A percentile compares a stretch with the other conserved stretches of the same genome.
Conservation (phyloP, 176 grass and related monocot species). For the Raddia guianensis region DNA sequence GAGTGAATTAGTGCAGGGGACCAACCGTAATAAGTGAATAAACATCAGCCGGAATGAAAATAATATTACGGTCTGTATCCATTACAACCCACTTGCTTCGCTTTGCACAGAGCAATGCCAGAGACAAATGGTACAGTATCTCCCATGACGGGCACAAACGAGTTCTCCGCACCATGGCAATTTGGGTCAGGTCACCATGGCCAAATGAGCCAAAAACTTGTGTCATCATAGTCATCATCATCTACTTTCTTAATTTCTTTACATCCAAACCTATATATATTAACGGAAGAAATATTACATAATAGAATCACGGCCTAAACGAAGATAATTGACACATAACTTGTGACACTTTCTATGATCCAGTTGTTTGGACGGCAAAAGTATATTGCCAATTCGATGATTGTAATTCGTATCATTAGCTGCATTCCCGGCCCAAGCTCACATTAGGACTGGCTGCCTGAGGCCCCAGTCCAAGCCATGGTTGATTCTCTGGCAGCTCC, state of each 20-base stretch:
- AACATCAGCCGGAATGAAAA: background rate
- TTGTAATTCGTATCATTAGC: background rate
- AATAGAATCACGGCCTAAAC: background rate
- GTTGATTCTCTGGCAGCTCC: conserved; percentile 49
- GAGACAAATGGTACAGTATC: conserved; percentile 11
- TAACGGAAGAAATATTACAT: background rate
- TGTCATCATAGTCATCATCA: conserved; percentile 18
- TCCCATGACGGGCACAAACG: background rate
- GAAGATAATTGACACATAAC: background rate
- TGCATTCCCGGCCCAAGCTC: background rate
- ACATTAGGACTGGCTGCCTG: conserved; percentile 24
- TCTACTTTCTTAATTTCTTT: conserved; percentile 39
- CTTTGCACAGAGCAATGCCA: conserved; percentile 18
- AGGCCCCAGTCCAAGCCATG: conserved; percentile 67
- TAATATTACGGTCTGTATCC: conserved; percentile 16
- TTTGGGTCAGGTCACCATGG: conserved; percentile 8
- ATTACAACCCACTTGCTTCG: conserved; percentile 28
- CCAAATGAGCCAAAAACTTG: conserved; percentile 11
- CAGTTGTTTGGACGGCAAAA: background rate
- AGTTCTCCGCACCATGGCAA: background rate
- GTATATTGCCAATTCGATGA: background rate
- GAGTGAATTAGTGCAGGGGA: background rate
- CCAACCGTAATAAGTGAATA: background rate
- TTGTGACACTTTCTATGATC: background rate
- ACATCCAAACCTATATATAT: conserved; percentile 31